These are phyloP conservation scores for Colletotrichum sp. DNA, from an alignment of 2,329 filamentous ascomycete species.

Conservation along the genomic window DNA sequence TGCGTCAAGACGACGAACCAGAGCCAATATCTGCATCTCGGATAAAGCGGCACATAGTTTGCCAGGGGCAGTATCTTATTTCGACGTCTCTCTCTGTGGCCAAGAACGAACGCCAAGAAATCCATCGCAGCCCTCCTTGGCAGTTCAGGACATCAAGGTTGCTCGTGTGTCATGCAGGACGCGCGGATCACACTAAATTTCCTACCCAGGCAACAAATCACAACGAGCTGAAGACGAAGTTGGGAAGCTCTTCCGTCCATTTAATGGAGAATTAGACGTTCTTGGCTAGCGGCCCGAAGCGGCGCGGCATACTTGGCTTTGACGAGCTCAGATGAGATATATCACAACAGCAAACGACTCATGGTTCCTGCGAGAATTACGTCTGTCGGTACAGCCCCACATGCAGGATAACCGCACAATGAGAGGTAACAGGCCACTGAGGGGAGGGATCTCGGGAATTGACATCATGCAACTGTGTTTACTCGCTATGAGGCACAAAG, in stretches of 20 bases:
- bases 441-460: neutral
- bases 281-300: neutral
- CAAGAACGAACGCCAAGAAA: neutral
- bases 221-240: neutral
- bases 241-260: neutral
- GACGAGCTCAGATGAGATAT: neutral
- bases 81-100: neutral
- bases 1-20: neutral
- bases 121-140: neutral
- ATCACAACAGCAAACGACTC: neutral
- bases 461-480: neutral
- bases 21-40: neutral
- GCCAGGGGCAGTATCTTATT: neutral
- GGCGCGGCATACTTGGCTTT: neutral
- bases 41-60: neutral
- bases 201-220: too few relatives aligned
- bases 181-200: neutral
- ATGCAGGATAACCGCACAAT: neutral
- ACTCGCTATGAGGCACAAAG: too few relatives aligned
- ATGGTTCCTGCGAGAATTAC: neutral
- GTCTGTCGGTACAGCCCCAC: neutral
- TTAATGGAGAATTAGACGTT: neutral
- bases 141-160: neutral
- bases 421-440: neutral
- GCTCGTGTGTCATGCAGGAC: neutral